Percentiles rank a stretch among this genome's conserved stretches.
phyloP scores from a whole-genome alignment of 768 basidiomycete species.

The Leucosporidium yakuticum region DNA sequence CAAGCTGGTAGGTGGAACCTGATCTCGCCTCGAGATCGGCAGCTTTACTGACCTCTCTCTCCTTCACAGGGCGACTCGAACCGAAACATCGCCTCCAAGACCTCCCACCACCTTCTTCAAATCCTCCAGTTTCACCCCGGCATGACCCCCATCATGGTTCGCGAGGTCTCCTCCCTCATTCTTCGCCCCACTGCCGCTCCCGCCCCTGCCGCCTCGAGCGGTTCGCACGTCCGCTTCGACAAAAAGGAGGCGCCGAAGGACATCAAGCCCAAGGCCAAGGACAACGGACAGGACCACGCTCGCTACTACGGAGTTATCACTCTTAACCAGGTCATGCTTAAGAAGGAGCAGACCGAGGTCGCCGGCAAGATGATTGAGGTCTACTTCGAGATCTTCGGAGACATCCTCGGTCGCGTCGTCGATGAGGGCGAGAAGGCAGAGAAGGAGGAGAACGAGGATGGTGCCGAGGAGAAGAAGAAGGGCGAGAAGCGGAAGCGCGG shows the following conservation, averaged over 20 bases:
- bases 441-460: slow-evolving; percentile 35
- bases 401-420: slow-evolving; percentile 58
- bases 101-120: slow-evolving; percentile 82
- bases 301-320: slow-evolving; percentile 90
- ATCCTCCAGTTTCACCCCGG: slow-evolving; percentile 82
- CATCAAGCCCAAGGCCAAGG: slow-evolving; percentile 46
- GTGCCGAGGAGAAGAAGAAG: slow-evolving; percentile 7
- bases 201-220: slow-evolving; percentile 45
- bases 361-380: slow-evolving; percentile 74
- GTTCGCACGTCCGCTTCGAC: slow-evolving; percentile 50
- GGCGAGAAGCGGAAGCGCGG: slow-evolving; percentile 30
- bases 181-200: slow-evolving; percentile 54
- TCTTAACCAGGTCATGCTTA: slow-evolving; percentile 82
- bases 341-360: slow-evolving; percentile 61
- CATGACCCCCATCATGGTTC: slow-evolving; percentile 84
- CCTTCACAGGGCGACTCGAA: slow-evolving; percentile 72
- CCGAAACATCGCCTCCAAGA: slow-evolving; percentile 76
- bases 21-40: background rate
- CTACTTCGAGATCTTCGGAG: slow-evolving; percentile 91
- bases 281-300: slow-evolving; percentile 54
- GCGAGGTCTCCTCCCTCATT: slow-evolving; percentile 74
- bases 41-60: background rate
- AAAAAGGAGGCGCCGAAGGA: slow-evolving; percentile 33
- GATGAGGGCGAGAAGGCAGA: slow-evolving; percentile 37
- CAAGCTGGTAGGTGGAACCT: slow-evolving; percentile 64